A percentile compares a stretch with the other conserved stretches of the same genome.
Evolutionary conservation across 257 asterid species (phyloP).

Genomic region (Handroanthus guayacan): DNA sequence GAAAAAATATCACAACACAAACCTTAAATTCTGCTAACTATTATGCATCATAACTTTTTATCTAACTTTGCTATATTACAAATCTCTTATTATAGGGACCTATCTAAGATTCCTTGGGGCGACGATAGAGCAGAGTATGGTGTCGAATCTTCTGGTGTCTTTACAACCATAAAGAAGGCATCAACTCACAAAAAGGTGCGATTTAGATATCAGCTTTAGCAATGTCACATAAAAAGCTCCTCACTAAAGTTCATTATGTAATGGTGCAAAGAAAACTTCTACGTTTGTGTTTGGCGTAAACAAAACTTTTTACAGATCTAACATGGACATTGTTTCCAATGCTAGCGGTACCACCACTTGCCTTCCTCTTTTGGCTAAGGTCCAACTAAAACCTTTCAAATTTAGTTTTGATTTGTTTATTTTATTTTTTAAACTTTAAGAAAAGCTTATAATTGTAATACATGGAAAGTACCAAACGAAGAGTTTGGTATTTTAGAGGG

Average conservation of each 20-base stretch:
- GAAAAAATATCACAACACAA: constrained; percentile 58
- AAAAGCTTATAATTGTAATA: constrained; percentile 14
- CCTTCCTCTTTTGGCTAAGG: constrained; percentile 99
- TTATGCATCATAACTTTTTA: neutral
- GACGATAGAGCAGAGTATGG: constrained; percentile 88
- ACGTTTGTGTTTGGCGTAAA: constrained; percentile 99
- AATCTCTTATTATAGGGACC: constrained; percentile 64
- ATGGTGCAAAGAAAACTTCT: constrained; percentile 99
- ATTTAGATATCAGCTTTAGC: constrained; percentile 18
- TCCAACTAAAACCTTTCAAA: constrained; percentile 34
- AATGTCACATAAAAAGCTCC: constrained; percentile 20
- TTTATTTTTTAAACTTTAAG: no score
- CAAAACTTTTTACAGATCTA: constrained; percentile 75
- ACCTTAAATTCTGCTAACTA: constrained; percentile 11
- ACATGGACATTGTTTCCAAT: constrained; percentile 97
- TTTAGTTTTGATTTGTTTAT: neutral
- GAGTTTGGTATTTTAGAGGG: constrained; percentile 98
- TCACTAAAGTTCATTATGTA: constrained; percentile 43
- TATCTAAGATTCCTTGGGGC: constrained; percentile 97
- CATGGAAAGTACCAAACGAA: constrained; percentile 85
- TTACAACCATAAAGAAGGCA: constrained; percentile 88
- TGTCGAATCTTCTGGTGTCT: constrained; percentile 94
- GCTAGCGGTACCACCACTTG: constrained; percentile 99
- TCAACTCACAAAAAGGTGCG: constrained; percentile 82
- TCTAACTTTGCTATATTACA: constrained; percentile 35